Conservation (phyloP, 2,329 filamentous ascomycete species). For the Chrysoporthe austroafricana region DNA sequence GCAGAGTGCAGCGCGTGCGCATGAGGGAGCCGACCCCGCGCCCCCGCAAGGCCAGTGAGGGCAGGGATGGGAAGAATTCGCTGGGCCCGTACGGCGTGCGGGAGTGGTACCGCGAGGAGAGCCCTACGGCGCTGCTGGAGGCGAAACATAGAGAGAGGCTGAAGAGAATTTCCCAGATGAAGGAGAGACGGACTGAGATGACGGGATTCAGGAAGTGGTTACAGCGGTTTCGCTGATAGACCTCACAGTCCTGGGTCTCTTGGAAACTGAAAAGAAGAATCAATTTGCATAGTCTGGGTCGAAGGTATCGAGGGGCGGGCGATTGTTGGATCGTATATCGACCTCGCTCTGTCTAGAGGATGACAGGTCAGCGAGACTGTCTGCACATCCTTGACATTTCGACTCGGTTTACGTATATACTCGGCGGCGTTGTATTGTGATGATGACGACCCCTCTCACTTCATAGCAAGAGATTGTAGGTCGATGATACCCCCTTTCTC, state of each 20-base stretch:
- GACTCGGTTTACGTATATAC: neutral
- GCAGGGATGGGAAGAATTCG: constrained; percentile 13
- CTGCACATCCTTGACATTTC: neutral
- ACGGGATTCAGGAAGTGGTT: constrained; percentile 39
- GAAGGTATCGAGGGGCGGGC: neutral
- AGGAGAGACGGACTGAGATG: constrained; percentile 36
- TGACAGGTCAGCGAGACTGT: neutral
- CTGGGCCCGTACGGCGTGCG: constrained; percentile 21
- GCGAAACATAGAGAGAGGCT: constrained; percentile 59
- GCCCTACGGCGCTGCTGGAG: constrained; percentile 55
- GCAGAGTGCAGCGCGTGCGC: constrained; percentile 83
- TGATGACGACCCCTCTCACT: neutral
- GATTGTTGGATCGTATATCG: neutral
- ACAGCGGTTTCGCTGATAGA: constrained; percentile 20
- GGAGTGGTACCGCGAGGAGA: constrained; percentile 52
- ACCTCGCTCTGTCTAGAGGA: neutral
- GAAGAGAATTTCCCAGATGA: constrained; percentile 55
- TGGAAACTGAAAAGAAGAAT: neutral
- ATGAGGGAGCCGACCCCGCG: constrained; percentile 54
- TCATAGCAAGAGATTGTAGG: constrained; percentile 19
- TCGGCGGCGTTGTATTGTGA: neutral
- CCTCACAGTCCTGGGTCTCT: neutral
- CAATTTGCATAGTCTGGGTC: neutral
- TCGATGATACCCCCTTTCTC: constrained; percentile 22
- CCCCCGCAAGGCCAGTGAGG: constrained; percentile 14